Conservation (phyloP, 73 alveolate species). For the Breviolum minutum region DNA sequence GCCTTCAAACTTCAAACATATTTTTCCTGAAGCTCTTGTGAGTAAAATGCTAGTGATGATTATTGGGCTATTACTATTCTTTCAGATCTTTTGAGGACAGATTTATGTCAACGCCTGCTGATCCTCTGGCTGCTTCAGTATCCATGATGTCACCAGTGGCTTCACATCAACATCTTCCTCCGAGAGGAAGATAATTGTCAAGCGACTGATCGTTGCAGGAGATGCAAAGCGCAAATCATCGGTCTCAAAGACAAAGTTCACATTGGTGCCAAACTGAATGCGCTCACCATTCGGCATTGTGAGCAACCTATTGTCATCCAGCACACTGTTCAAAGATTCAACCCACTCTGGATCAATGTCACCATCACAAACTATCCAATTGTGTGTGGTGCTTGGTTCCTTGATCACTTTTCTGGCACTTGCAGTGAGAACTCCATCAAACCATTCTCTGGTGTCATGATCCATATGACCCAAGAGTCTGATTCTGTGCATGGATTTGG, state of each 20-base stretch:
- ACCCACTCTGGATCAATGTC: constrained; percentile 99
- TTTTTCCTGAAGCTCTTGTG: too few relatives aligned
- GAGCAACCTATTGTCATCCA: constrained; percentile 99
- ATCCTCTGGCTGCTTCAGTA: constrained; percentile 98
- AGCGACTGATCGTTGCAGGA: constrained; percentile 99
- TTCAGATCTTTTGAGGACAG: too few relatives aligned
- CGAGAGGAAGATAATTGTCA: constrained; percentile 99
- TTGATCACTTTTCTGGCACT: constrained; percentile 99
- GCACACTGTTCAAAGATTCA: constrained; percentile 97
- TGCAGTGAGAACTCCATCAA: constrained; percentile 99
- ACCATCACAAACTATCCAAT: constrained; percentile 99
- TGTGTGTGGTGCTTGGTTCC: constrained; percentile 98
- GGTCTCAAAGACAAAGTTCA: constrained; percentile 99
- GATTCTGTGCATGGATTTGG: constrained; percentile 99
- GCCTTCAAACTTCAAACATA: too few relatives aligned
- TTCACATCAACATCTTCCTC: constrained; percentile 99
- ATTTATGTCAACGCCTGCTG: constrained; percentile 11
- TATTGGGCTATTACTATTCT: too few relatives aligned
- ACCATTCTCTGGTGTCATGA: constrained; percentile 99
- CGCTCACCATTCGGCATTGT: constrained; percentile 99
- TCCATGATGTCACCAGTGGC: constrained; percentile 99
- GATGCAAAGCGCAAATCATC: constrained; percentile 99
- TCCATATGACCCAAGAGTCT: constrained; percentile 99
- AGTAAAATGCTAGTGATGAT: too few relatives aligned
- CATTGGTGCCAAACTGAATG: constrained; percentile 99